Evolutionary conservation across 345 rosid genomes (phyloP).

Genomic region (Abelmoschus esculentus): DNA sequence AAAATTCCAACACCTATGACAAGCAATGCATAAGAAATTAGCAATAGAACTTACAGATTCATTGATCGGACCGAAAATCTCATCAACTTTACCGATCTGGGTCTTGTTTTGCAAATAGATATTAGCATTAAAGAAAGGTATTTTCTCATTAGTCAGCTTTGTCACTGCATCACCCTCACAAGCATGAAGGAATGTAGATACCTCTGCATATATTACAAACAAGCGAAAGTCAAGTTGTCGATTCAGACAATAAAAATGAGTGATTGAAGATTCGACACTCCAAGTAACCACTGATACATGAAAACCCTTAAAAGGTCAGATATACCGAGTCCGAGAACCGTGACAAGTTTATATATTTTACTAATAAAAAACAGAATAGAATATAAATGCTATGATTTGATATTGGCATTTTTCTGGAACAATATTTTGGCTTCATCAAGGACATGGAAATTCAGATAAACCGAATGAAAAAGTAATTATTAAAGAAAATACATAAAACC

Average conservation of each 20-base stretch:
- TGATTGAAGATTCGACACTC: no score
- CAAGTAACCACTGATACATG: no score
- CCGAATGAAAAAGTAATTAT: not conserved
- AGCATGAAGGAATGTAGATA: conserved; percentile 71
- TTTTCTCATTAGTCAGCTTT: conserved; percentile 68
- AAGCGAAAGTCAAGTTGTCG: not conserved
- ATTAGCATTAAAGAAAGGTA: conserved; percentile 79
- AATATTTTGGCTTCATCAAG: not conserved
- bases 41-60: conserved; percentile 55
- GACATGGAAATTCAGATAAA: not conserved
- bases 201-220: conserved; percentile 36
- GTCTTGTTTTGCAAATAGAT: conserved; percentile 83
- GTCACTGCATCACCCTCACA: conserved; percentile 97
- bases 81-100: conserved; percentile 92
- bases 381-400: no score
- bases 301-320: no score
- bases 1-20: not conserved
- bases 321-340: no score
- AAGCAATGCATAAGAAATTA: not conserved
- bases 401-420: not conserved
- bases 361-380: no score
- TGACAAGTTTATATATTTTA: no score
- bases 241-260: no score
- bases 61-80: conserved; percentile 91
- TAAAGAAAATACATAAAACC: not conserved